Base-by-base conservation (phyloP, 345 rosid genomes). In the Bruguiera parviflora region DNA sequence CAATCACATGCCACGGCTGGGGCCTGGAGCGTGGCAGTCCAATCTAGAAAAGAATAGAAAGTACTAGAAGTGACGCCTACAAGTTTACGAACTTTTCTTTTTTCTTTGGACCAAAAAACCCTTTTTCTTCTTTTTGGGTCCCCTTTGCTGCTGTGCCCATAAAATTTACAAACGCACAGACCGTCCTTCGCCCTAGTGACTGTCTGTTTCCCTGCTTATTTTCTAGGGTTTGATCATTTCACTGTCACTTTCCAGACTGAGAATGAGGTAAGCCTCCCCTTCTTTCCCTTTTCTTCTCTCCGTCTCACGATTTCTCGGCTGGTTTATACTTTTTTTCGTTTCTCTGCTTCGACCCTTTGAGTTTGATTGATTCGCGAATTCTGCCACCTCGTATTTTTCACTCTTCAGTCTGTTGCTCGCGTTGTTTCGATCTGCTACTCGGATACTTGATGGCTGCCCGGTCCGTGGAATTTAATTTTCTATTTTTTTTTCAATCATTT, bases 141-240 rank as follows among this genome's bases (percentile, higher is more conserved):
- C 11, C 11, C 4, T 39, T 15, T 0, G 47, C 28, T 16, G 5
- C 16, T 35, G 8, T 16, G 22, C 73, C 59, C 55, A 39, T 39
- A 39, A 39, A 39, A 43, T 13, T 43, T 4, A 13, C 18, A 33
- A 6, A 13, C 49, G 5, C 5, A 39, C 4, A 43, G 49, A 0
- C 19, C 49, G 49, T 11, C 49, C 49, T 43, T 13, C 18, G 5
- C 49, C 5, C 0, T 0, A 13, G 49, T 43, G 49, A 43, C 49
- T 13, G 19, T 43, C 1, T 13, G 49, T 43, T 3, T 35, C 24
- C 22, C 63, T 53, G 58, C n/a, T 43, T 43, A 4, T 10, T 70
- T 27, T 56, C 73, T 81, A 81, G 84, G 84, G 84, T 81, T 81
- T 77, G 66, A 13, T 59, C 51, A 35, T 29, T 70, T 27, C 62